Base-by-base conservation (phyloP, 2,329 filamentous ascomycete genomes). In the Pseudogymnoascus sp. region DNA sequence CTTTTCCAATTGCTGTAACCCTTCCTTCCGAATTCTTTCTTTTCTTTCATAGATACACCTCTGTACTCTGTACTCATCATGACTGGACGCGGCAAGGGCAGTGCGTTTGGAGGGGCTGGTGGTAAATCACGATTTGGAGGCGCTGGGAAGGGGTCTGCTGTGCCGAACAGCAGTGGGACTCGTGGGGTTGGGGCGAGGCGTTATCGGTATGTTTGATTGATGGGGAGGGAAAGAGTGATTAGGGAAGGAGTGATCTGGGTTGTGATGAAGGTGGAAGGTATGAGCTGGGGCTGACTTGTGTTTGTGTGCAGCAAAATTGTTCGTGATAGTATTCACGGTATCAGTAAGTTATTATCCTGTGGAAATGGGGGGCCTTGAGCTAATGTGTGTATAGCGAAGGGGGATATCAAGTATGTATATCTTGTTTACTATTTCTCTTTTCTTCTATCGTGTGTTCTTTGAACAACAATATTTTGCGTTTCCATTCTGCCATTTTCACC, bases 251-350 rank as follows among this genome's bases (percentile, higher is more conserved):
- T 8, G 6, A 21, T 16, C 37, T 38, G 37, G n/a, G 37, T 6
- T 8, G 10, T 14, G 6, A 10, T 18, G 4, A 2, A 0, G 11
- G 14, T 25, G 42, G 40, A 23, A 38, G n/a, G 37, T n/a, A n/a
- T n/a, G n/a, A n/a, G n/a, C n/a, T n/a, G n/a, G n/a, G n/a, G n/a
- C n/a, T n/a, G n/a, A n/a, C n/a, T n/a, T n/a, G n/a, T n/a, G n/a
- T n/a, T n/a, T n/a, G n/a, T n/a, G n/a, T n/a, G n/a, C n/a, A n/a
- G 82, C 0, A 84, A 83, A 64, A 71, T 83, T 0, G 33, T 77
- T 0, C 77, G 73, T 14, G 82, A 84, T 38, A 77, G 70, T 0
- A 78, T 85, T 7, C 62, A 69, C 0, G 82, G 80, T 0, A 77
- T 85, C 16, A 84, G 82, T 82, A 75, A 68, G 80, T 76, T 60